Evolutionary conservation across 2,329 filamentous ascomycete species (phyloP).

Genomic region (Bisporella sp.): DNA sequence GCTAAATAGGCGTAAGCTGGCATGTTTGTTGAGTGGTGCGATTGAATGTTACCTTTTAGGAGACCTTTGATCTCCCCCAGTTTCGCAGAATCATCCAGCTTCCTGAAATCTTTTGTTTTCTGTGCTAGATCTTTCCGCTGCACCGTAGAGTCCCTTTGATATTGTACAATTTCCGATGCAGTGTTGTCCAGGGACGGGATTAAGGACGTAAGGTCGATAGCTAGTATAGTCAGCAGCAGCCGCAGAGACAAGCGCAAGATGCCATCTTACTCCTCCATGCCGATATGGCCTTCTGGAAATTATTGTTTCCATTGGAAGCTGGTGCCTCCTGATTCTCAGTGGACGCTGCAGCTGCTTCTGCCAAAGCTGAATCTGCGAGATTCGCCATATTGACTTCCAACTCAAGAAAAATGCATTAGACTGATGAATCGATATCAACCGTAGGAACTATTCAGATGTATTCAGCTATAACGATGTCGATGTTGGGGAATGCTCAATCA

Average conservation of each 20-base stretch:
- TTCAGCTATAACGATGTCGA: no score
- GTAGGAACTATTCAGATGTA: no score
- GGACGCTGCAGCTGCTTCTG: constrained; percentile 3
- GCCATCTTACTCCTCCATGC: constrained; percentile 77
- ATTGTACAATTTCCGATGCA: constrained; percentile 88
- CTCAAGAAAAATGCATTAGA: no score
- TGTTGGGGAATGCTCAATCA: no score
- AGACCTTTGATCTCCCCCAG: constrained; percentile 82
- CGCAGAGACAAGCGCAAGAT: constrained; percentile 2
- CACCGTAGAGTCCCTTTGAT: constrained; percentile 91
- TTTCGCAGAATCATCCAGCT: constrained; percentile 83
- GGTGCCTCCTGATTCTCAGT: constrained; percentile 11
- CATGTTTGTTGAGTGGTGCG: background rate
- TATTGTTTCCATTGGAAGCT: constrained; percentile 61
- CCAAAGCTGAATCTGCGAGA: constrained; percentile 19
- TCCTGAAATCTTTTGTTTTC: constrained; percentile 97
- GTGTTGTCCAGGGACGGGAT: constrained; percentile 83
- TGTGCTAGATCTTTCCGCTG: constrained; percentile 97
- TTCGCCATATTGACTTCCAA: constrained; percentile 19
- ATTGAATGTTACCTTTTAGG: constrained; percentile 60
- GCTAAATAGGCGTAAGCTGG: constrained; percentile 41
- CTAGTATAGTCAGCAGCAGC: constrained; percentile 44
- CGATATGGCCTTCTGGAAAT: constrained; percentile 93
- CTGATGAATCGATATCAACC: no score
- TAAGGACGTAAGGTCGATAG: constrained; percentile 78